Evolutionary conservation across 176 grass and related monocot species (phyloP), one percentile per base, ranked within the genome.

Genomic region (Zoysia pacifica): DNA sequence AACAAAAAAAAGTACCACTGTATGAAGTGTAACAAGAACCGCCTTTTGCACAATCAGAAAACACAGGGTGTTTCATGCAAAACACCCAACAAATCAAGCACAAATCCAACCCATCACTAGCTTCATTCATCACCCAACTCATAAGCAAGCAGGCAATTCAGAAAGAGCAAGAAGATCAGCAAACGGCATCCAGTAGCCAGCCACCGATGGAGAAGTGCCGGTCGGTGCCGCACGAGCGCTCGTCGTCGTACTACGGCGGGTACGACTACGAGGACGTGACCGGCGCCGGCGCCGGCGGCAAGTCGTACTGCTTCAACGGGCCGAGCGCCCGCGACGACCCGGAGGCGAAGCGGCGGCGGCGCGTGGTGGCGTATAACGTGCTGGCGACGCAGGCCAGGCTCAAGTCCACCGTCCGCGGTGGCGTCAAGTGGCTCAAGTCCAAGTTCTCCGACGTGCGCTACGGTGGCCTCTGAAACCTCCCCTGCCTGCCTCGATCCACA

Each of bases 381-480:
- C 93, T 99, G 86, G 86, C 97, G 42, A 75, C 86, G 69, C 93
- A 96, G 77, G 92, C 84, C 4, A 73, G 90, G 79, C 73, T 99
- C 92, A 99, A 99, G 84, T 87, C 93, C 39, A 82, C 84, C 40
- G 93, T 99, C 81, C 84, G 90, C 36, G 82, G 68, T 86, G 86
- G 90, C 81, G 72, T 99, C 83, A 99, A 99, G 93, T 99, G 97
- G 97, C 84, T 99, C 93, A 99, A 99, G 86, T 77, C 79, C 84
- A 95, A 99, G 93, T 72, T 95, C 82, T 88, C 97, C 40, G 90
- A 95, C 82, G 47, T 85, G 36, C 81, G 90, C 83, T 94, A 93
- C 78, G 90, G 90, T 67, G 87, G 87, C 74, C 73, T 90, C 83
- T 90, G 74, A 89, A 82, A 5, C 13, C 2, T 2, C 28, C 28